These are phyloP conservation scores for Gorgonomyces haynaldii DNA, from an alignment of 192 early-diverging fungal genomes.

Conservation along the genomic window DNA sequence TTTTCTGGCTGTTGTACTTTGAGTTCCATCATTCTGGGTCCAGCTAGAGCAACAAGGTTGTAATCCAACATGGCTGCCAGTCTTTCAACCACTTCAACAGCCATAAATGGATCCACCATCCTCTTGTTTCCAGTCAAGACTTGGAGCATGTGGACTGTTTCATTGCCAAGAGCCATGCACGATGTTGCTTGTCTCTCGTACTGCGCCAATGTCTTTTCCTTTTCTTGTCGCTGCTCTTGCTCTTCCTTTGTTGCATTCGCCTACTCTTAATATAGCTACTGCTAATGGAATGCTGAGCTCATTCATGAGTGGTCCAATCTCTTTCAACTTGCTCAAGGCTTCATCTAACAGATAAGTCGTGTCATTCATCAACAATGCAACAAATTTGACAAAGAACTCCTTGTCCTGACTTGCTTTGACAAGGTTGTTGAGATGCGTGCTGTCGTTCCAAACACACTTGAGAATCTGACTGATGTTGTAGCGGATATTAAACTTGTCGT, in stretches of 20 bases:
- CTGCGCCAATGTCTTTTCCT: slow-evolving; percentile 37
- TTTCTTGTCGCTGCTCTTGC: slow-evolving; percentile 51
- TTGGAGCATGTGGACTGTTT: slow-evolving; percentile 86
- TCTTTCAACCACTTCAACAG: slow-evolving; percentile 76
- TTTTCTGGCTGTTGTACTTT: slow-evolving; percentile 74
- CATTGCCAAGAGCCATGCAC: slow-evolving; percentile 77
- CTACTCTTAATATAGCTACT: neutral
- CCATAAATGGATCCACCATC: slow-evolving; percentile 76
- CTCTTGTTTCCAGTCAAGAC: slow-evolving; percentile 60
- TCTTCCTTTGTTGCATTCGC: slow-evolving; percentile 4
- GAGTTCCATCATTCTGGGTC: slow-evolving; percentile 80
- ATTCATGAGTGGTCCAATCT: slow-evolving; percentile 71
- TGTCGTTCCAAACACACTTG: slow-evolving; percentile 66
- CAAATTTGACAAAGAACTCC: slow-evolving; percentile 80
- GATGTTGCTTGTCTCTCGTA: slow-evolving; percentile 77
- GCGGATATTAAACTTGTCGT: slow-evolving; percentile 97
- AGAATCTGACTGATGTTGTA: slow-evolving; percentile 91
- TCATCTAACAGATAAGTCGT: slow-evolving; percentile 92
- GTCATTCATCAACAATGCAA: slow-evolving; percentile 88
- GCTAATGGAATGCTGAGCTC: slow-evolving; percentile 52
- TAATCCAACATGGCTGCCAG: slow-evolving; percentile 98
- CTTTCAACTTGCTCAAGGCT: slow-evolving; percentile 68
- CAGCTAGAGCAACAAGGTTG: slow-evolving; percentile 79
- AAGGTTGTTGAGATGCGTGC: slow-evolving; percentile 56
- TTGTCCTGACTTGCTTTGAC: slow-evolving; percentile 34